Evolutionary conservation across 352 stramenopile genomes (phyloP).

Genomic region (Globisporangium perplexum): DNA sequence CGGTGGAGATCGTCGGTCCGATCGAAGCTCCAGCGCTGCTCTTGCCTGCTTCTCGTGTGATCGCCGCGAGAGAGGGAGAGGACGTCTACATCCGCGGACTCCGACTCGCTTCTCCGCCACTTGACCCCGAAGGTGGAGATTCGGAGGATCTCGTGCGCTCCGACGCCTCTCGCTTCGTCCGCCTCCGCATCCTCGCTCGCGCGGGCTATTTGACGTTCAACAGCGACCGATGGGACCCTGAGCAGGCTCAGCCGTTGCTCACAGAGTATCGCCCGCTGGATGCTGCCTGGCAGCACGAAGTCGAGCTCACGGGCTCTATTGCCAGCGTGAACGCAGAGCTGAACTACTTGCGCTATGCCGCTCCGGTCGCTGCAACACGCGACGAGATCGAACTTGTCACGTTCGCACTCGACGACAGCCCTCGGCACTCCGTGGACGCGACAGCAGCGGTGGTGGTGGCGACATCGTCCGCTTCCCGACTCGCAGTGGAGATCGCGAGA

Average conservation of each 20-base stretch:
- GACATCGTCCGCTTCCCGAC: background rate
- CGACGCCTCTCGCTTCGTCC: background rate
- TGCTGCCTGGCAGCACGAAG: constrained; percentile 4
- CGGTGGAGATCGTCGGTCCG: constrained; percentile 6
- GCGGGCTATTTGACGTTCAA: constrained; percentile 8
- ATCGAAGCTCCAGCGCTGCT: constrained; percentile 4
- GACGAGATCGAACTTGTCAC: constrained; percentile 7
- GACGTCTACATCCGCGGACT: constrained; percentile 9
- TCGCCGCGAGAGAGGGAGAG: constrained; percentile 5
- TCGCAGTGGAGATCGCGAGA: constrained; percentile 2
- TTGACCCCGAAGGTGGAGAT: background rate
- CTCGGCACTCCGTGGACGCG: background rate
- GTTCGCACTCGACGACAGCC: constrained; percentile 1
- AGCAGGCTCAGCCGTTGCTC: background rate
- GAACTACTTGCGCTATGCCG: constrained; percentile 4
- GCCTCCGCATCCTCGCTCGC: constrained; percentile 3
- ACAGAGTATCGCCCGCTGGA: background rate
- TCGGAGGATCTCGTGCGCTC: background rate
- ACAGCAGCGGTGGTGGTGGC: background rate
- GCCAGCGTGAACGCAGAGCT: constrained; percentile 5
- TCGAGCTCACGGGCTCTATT: constrained; percentile 5
- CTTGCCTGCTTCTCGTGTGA: background rate
- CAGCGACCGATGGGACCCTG: background rate
- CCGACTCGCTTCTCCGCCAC: background rate
- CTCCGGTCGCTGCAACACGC: background rate